phyloP scores from a whole-genome alignment of 202 grass and related monocot genomes.

The Setaria italica region DNA sequence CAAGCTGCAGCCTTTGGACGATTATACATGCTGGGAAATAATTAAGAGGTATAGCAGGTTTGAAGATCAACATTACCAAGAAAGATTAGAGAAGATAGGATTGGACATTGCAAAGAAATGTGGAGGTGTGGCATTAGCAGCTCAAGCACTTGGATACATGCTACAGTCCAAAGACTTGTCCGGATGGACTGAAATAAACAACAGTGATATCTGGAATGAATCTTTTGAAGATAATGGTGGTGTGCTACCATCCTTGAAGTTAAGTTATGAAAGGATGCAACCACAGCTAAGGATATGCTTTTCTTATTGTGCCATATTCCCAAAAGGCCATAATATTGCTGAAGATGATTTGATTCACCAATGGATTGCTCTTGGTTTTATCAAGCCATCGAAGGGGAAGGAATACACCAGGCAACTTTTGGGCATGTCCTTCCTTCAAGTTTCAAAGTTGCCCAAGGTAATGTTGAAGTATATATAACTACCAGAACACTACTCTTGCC shows the following conservation, averaged over 20 bases:
- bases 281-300: background rate
- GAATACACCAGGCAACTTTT: too few relatives aligned
- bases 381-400: background rate
- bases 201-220: background rate
- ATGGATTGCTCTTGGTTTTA: constrained; percentile 24
- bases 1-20: too few relatives aligned
- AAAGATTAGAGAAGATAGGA: too few relatives aligned
- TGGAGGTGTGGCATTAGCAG: too few relatives aligned
- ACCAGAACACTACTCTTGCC: too few relatives aligned
- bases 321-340: background rate
- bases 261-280: background rate
- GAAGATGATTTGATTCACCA: constrained; percentile 11
- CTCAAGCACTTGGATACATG: constrained; percentile 37
- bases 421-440: constrained; percentile 43
- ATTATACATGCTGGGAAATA: too few relatives aligned
- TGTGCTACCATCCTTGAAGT: background rate
- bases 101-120: too few relatives aligned
- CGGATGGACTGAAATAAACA: background rate
- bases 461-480: too few relatives aligned
- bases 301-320: background rate
- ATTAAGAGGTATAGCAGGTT: too few relatives aligned
- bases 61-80: too few relatives aligned
- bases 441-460: background rate
- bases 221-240: too few relatives aligned
- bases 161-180: background rate